Evolutionary conservation across 345 rosid species (phyloP).

Genomic region (Eucalyptus grandis): DNA sequence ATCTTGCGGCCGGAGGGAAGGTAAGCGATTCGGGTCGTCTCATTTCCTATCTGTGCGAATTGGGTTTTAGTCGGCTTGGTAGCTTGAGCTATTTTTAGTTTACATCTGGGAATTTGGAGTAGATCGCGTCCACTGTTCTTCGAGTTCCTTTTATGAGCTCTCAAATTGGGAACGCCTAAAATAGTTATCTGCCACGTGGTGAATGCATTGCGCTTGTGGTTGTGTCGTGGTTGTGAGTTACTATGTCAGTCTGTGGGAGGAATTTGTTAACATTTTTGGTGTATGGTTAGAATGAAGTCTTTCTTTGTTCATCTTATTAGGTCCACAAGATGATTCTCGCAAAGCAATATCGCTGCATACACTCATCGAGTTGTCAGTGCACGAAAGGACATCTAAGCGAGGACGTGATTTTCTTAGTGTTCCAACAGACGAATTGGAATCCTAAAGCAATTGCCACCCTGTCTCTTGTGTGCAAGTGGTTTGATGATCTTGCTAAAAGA

Average conservation of each 20-base stretch:
- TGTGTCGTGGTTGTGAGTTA: not conserved
- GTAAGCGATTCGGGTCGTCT: not conserved
- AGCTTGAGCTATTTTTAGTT: not conserved
- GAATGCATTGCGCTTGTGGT: not conserved
- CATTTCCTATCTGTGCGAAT: not conserved
- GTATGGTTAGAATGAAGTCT: not conserved
- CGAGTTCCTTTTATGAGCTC: not conserved
- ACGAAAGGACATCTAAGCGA: conserved; percentile 88
- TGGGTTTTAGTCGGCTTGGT: not conserved
- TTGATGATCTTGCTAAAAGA: conserved; percentile 89
- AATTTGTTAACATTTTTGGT: not conserved
- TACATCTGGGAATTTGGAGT: not conserved
- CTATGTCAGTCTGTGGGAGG: not conserved
- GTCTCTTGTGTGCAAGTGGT: conserved; percentile 89
- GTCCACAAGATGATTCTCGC: conserved; percentile 39
- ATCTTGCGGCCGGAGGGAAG: not conserved
- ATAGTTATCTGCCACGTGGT: not conserved
- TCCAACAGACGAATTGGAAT: conserved; percentile 86
- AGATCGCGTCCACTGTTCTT: not conserved
- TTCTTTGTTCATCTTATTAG: not conserved
- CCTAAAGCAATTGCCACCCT: conserved; percentile 78
- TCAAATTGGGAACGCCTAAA: not conserved
- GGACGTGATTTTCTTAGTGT: conserved; percentile 73
- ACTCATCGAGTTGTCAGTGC: conserved; percentile 90
- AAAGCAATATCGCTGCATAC: conserved; percentile 89